Base-by-base conservation (phyloP, 2,329 filamentous ascomycete genomes). In the Penicillium sp. region DNA sequence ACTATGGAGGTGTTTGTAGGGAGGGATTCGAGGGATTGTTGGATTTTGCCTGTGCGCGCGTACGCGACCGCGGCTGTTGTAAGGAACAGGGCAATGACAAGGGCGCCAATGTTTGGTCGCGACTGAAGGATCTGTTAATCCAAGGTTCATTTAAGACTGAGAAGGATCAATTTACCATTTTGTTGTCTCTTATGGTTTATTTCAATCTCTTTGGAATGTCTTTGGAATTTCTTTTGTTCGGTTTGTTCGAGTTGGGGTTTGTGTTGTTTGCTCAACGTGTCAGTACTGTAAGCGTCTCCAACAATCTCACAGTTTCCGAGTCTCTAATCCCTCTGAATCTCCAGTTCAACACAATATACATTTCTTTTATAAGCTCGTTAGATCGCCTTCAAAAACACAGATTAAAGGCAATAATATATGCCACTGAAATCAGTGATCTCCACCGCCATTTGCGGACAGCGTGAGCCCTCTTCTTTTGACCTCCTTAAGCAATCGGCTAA, bases 11-110 rank as follows among this genome's bases (percentile, higher is more conserved):
- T 49, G 31, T 35, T 49, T 33, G 46, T 49, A 6, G 46, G 46
- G n/a, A 49, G 46, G 29, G 27, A 33, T n/a, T 37, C 29, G 46
- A 49, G 46, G 14, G 46, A 37, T 49, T 49, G 46, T 25, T 49
- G 46, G 31, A 49, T 26, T 7, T 31, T 33, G 18, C 46, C 46
- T 20, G 46, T 49, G 31, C 46, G 46, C 29, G 29, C n/a, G 46
- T 49, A 49, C 12, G 46, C 46, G 46, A 49, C 18, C 20, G 46
- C 29, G 3, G 27, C 46, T 25, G 46, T 49, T 12, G 29, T 33
- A 22, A 49, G 31, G 46, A 49, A 49, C 9, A 37, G 18, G 29
- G 46, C 11, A 12, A 26, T 5, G 11, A 29, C 46, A 8, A 49
- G 12, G 31, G 31, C 20, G 27, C 42, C 42, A 14, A 18, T 15